Percentiles rank a stretch among this genome's conserved stretches.
These are phyloP conservation scores for Novymonas esmeraldas DNA, from an alignment of 208 protist species.

Conservation along the genomic window DNA sequence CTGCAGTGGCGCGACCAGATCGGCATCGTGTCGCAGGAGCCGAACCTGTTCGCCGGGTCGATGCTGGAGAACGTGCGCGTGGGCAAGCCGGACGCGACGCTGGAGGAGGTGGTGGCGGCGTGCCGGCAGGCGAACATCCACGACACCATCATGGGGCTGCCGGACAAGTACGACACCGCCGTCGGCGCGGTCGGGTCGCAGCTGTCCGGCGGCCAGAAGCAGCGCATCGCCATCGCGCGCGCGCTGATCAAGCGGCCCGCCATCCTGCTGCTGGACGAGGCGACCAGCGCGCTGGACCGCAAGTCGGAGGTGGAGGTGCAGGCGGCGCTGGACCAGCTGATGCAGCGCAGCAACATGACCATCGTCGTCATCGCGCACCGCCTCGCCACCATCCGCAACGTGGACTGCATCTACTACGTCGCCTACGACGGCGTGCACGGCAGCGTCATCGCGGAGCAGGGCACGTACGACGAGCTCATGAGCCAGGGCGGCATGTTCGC, in stretches of 20 bases:
- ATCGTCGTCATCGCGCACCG: slow-evolving; percentile 90
- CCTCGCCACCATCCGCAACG: slow-evolving; percentile 84
- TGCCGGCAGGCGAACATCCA: slow-evolving; percentile 74
- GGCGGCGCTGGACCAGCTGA: slow-evolving; percentile 65
- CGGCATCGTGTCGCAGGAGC: slow-evolving; percentile 84
- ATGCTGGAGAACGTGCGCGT: slow-evolving; percentile 75
- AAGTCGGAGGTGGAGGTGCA: slow-evolving; percentile 89
- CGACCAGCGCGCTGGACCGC: slow-evolving; percentile 85
- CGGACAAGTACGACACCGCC: slow-evolving; percentile 80
- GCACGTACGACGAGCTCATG: slow-evolving; percentile 70
- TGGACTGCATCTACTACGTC: slow-evolving; percentile 89
- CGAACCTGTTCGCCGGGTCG: slow-evolving; percentile 61
- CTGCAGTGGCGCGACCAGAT: slow-evolving; percentile 55
- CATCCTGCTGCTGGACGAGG: slow-evolving; percentile 88
- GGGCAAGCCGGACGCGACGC: slow-evolving; percentile 44
- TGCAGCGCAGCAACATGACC: slow-evolving; percentile 64
- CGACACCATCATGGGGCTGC: slow-evolving; percentile 79
- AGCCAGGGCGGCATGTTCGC: slow-evolving; percentile 51
- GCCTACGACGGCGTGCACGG: slow-evolving; percentile 58
- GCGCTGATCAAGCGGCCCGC: slow-evolving; percentile 70
- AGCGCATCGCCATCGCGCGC: slow-evolving; percentile 87
- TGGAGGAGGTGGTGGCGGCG: slow-evolving; percentile 68
- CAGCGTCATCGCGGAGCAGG: slow-evolving; percentile 56
- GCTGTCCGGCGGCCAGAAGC: slow-evolving; percentile 89
- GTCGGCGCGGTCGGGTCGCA: slow-evolving; percentile 81